Evolutionary conservation across 345 rosid species (phyloP).

Genomic region (Jatropha curcas): DNA sequence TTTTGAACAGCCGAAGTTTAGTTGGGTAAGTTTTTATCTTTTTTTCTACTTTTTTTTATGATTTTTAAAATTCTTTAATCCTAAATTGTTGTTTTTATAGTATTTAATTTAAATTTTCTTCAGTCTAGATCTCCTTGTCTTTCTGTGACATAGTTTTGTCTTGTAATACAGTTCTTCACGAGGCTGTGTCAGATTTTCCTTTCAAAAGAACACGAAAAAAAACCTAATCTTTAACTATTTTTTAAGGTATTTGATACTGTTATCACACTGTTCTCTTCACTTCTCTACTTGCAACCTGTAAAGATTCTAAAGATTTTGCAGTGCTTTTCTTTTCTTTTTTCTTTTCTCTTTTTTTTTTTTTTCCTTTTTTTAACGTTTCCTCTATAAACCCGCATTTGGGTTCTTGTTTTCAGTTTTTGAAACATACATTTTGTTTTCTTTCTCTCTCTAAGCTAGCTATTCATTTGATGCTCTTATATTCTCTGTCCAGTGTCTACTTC

Average conservation of each 20-base stretch:
- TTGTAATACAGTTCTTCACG: conserved; percentile 77
- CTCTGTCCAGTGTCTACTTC: background rate
- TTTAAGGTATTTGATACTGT: conserved; percentile 21
- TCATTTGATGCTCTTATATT: background rate
- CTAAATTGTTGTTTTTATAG: background rate
- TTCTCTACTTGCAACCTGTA: conserved; percentile 62
- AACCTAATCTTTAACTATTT: conserved; percentile 22
- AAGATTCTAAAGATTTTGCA: conserved; percentile 42
- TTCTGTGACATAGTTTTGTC: conserved; percentile 78
- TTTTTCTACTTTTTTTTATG: background rate
- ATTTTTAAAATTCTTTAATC: background rate
- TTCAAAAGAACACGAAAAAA: conserved; percentile 21
- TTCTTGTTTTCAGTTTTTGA: conserved; percentile 27
- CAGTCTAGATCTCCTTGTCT: conserved; percentile 9
- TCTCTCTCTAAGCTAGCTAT: conserved; percentile 16
- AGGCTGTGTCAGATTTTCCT: conserved; percentile 73
- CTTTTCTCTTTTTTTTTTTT: too few species aligned
- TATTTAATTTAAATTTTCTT: conserved; percentile 27
- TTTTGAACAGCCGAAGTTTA: conserved; percentile 38
- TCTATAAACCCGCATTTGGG: conserved; percentile 18
- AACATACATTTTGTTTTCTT: conserved; percentile 23
- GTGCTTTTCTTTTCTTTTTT: conserved; percentile 1
- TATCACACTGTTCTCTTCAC: conserved; percentile 34
- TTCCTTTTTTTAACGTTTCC: too few species aligned
- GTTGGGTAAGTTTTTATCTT: conserved; percentile 11